These are phyloP conservation scores for Serendipita sp. DNA, from an alignment of 768 basidiomycete genomes.

Conservation along the genomic window DNA sequence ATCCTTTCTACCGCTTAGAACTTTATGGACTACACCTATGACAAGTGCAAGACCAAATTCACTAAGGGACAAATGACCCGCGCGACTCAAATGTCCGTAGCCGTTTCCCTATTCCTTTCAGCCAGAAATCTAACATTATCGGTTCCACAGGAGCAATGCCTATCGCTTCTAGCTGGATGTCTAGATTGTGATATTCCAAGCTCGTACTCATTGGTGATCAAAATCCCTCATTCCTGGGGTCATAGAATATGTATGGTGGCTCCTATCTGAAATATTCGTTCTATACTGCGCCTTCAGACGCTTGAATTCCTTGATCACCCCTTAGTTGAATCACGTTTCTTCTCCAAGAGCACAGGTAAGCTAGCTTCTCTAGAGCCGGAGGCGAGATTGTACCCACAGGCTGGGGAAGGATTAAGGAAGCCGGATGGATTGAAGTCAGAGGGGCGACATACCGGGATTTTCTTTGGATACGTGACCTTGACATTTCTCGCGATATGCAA, in stretches of 20 bases:
- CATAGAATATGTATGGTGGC: too few relatives aligned
- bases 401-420: constrained; percentile 26
- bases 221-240: too few relatives aligned
- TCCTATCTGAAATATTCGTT: constrained; percentile 17
- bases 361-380: constrained; percentile 24
- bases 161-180: too few relatives aligned
- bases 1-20: neutral
- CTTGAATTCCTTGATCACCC: constrained; percentile 21
- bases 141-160: too few relatives aligned
- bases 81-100: too few relatives aligned
- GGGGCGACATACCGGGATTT: constrained; percentile 19
- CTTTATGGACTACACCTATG: neutral
- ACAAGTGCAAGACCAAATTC: neutral
- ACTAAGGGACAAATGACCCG: too few relatives aligned
- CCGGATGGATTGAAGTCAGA: neutral
- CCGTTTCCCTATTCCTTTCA: too few relatives aligned
- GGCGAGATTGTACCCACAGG: constrained; percentile 23
- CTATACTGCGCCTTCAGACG: constrained; percentile 24
- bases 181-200: too few relatives aligned
- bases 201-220: too few relatives aligned
- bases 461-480: constrained; percentile 17
- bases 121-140: too few relatives aligned
- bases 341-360: constrained; percentile 12
- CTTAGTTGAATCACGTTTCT: constrained; percentile 10
- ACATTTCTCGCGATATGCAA: constrained; percentile 13